These are phyloP conservation scores for Ettlia oleoabundans DNA, from an alignment of 139 green algal species.

Conservation along the genomic window DNA sequence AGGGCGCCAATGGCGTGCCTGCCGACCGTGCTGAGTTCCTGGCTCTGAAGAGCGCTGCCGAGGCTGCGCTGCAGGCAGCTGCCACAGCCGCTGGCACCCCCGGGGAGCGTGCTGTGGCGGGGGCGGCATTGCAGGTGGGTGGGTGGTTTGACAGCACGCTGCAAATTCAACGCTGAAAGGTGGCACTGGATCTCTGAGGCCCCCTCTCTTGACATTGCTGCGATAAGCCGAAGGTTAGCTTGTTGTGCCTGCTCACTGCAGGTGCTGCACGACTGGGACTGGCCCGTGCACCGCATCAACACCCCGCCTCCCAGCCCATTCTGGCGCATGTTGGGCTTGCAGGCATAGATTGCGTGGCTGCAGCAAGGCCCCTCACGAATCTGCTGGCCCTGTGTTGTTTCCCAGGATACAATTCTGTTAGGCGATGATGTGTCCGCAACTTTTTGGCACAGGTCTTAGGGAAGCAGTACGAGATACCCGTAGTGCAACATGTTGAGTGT, in stretches of 20 bases:
- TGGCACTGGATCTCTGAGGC: not conserved
- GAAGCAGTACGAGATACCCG: too few relatives aligned
- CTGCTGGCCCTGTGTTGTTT: too few relatives aligned
- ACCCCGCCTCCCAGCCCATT: slow-evolving; percentile 23
- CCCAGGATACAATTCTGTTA: too few relatives aligned
- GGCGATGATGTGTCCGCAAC: too few relatives aligned
- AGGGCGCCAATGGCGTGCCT: not conserved
- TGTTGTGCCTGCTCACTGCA: not conserved
- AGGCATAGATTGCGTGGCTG: not conserved
- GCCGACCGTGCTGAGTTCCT: slow-evolving; percentile 8
- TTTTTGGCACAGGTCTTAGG: too few relatives aligned
- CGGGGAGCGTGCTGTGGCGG: slow-evolving; percentile 14
- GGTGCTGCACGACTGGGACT: slow-evolving; percentile 21
- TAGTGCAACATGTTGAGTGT: too few relatives aligned
- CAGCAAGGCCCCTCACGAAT: too few relatives aligned
- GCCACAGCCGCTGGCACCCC: not conserved
- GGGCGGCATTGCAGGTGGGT: slow-evolving; percentile 12
- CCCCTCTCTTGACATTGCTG: not conserved
- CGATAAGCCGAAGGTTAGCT: not conserved
- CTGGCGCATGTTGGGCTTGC: slow-evolving; percentile 20
- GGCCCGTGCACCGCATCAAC: slow-evolving; percentile 1
- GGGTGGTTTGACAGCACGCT: not conserved
- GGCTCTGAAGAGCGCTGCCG: not conserved
- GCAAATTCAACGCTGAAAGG: too few relatives aligned
- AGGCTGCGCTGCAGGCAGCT: not conserved